phyloP scores from a whole-genome alignment of 2,329 filamentous ascomycete species.

The Grosmannia serpens region DNA sequence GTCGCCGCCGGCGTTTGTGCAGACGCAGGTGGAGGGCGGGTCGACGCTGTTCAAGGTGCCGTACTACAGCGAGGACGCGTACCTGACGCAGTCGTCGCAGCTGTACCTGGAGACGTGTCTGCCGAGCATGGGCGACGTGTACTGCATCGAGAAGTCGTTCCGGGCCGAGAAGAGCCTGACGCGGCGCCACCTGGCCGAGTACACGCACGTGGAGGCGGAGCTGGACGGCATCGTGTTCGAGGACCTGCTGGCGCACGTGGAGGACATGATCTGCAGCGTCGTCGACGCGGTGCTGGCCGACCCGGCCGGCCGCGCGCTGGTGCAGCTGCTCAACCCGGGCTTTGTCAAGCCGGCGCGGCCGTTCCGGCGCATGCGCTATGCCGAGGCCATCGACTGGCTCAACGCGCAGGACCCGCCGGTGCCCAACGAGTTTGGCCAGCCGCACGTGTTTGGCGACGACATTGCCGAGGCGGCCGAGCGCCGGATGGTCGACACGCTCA shows the following conservation, averaged over 20 bases:
- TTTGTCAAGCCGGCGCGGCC: slow-evolving; percentile 75
- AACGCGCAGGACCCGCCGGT: slow-evolving; percentile 69
- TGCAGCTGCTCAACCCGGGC: slow-evolving; percentile 82
- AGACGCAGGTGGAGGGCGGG: slow-evolving; percentile 90
- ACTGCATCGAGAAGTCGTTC: slow-evolving; percentile 98
- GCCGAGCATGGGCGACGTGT: slow-evolving; percentile 84
- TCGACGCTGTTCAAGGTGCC: slow-evolving; percentile 76
- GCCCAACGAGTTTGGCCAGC: slow-evolving; percentile 81
- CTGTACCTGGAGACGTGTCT: slow-evolving; percentile 94
- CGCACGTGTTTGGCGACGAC: slow-evolving; percentile 89
- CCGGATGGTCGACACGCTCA: slow-evolving; percentile 93
- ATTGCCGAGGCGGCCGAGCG: slow-evolving; percentile 93
- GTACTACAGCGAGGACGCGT: slow-evolving; percentile 60
- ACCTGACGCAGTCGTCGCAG: slow-evolving; percentile 93
- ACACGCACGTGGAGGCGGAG: slow-evolving; percentile 93
- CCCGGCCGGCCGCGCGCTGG: slow-evolving; percentile 56
- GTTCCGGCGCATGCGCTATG: slow-evolving; percentile 91
- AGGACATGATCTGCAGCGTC: slow-evolving; percentile 77
- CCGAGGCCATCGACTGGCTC: slow-evolving; percentile 90
- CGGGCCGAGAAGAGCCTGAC: slow-evolving; percentile 94
- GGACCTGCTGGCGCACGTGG: slow-evolving; percentile 77
- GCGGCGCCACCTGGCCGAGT: slow-evolving; percentile 83
- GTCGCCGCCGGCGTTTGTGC: slow-evolving; percentile 79
- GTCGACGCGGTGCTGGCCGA: slow-evolving; percentile 68
- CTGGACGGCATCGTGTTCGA: slow-evolving; percentile 91